Base-by-base conservation (phyloP, 2,329 filamentous ascomycete genomes). In the Colletotrichum scovillei region DNA sequence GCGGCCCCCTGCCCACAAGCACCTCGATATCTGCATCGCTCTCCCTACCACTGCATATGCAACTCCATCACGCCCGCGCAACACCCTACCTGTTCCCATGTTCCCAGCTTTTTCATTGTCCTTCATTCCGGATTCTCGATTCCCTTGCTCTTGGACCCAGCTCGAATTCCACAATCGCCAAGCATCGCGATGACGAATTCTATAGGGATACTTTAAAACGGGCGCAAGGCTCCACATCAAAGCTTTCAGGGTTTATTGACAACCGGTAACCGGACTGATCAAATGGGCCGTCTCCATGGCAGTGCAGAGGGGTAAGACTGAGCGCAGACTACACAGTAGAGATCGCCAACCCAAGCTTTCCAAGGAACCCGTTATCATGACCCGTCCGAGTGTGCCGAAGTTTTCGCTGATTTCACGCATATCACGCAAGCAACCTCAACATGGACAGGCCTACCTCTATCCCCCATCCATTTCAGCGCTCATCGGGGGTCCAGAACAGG, bases 21-120 rank as follows among this genome's bases (percentile, higher is more conserved):
- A 42, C 32, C 52, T 46, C 52, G 63, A 42, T 65, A 65, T 12
- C 32, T 65, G 52, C 63, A 65, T 65, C 16, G 19, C 8, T 9
- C 11, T 19, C 52, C 52, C 30, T 12, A 35, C 24, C 32, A 26
- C 24, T 46, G 52, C 63, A 57, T 56, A 42, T 65, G 63, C 16
- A 46, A 22, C 38, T 30, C 38, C 16, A 30, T 56, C 63, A 30
- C 22, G 62, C 52, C 28, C 6, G 8, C 28, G 46, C 28, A 16
- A 53, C 28, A 64, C 14, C 28, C 16, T 38, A 7, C 32, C 14
- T 38, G 11, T 49, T n/a, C 22, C 46, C 62, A 26, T 35, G 8
- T 38, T 38, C 30, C 62, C 30, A 35, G 46, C 46, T 42, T 14
- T n/a, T n/a, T 46, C 63, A 28, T 5, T 16, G 5, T 65, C 30